A percentile compares a stretch with the other conserved stretches of the same genome.
These are phyloP conservation scores for Colletotrichum limetticola DNA, from an alignment of 2,329 filamentous ascomycete species.

Conservation along the genomic window DNA sequence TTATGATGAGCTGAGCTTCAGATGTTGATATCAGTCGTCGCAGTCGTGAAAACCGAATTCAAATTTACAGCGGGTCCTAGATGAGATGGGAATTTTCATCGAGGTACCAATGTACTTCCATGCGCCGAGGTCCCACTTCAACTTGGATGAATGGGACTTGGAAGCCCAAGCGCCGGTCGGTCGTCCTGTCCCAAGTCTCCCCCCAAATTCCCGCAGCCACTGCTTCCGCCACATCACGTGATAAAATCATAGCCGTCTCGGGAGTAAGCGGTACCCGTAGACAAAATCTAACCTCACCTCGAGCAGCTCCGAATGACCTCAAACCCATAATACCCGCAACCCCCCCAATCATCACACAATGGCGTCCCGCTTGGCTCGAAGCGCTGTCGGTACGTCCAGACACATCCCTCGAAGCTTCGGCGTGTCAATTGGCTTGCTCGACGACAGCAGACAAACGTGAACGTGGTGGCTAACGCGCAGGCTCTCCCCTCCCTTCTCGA, in stretches of 20 bases:
- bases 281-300: slow-evolving; percentile 62
- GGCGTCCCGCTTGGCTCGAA: slow-evolving; percentile 97
- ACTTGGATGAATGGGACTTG: neutral
- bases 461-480: slow-evolving; percentile 35
- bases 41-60: slow-evolving; percentile 1
- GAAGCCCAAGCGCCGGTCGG: slow-evolving; percentile 18
- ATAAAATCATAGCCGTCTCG: slow-evolving; percentile 44
- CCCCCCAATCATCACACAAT: slow-evolving; percentile 76
- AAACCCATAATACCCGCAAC: slow-evolving; percentile 60
- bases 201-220: slow-evolving; percentile 40
- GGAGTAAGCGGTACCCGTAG: slow-evolving; percentile 50
- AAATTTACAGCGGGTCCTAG: slow-evolving; percentile 27
- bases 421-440: slow-evolving; percentile 49
- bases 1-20: neutral
- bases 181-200: neutral
- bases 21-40: slow-evolving; percentile 22
- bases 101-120: neutral
- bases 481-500: slow-evolving; percentile 38
- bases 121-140: neutral
- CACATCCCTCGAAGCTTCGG: slow-evolving; percentile 36
- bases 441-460: slow-evolving; percentile 4
- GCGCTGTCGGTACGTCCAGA: slow-evolving; percentile 84
- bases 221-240: slow-evolving; percentile 48
- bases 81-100: slow-evolving; percentile 21
- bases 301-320: slow-evolving; percentile 56